Evolutionary conservation across 306 rosid species (phyloP), one percentile per base, ranked within the genome.

Genomic region (Glycyrrhiza uralensis): DNA sequence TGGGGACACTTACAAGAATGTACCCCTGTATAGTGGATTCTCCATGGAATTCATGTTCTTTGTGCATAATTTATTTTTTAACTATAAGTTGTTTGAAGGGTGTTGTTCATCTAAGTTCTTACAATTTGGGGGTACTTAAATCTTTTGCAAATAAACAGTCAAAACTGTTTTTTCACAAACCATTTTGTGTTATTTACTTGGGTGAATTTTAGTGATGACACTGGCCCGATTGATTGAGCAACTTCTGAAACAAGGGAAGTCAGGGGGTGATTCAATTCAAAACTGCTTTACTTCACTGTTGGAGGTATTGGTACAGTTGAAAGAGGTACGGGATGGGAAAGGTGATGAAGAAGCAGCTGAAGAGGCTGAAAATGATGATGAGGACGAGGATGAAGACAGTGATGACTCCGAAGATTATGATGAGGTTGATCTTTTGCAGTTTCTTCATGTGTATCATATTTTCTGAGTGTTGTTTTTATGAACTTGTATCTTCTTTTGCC

Each of bases 201-300:
- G 28, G 63, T 82, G 76, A 71, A 52, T 68, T 50, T 77, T 82
- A 92, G 96, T 88, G 87, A 75, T 92, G 87, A 74, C 85, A 60
- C 83, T 88, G 72, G 88, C 84, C 15, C 77, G 60, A 63, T 83
- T 92, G 85, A 71, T 92, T 32, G 96, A 92, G 69, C 85, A 83
- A 74, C 79, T 86, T 49, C 29, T 86, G 85, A 78, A 69, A 76
- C 77, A 80, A 46, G 91, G 89, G 78, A 92, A 80, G 69, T 57
- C 87, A 7, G 70, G 71, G 26, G 74, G 59, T 75, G 76, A 68
- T 83, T 75, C 80, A 63, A 41, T 87, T 60, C 83, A 69, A 28
- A 84, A 81, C 69, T 89, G 89, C 83, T 86, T 90, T 74, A 76
- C 82, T 72, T 83, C 85, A 17, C 78, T 92, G 71, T 75, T 92